Conservation (phyloP, 1,284 basidiomycete species). For the Trametes versicolor region DNA sequence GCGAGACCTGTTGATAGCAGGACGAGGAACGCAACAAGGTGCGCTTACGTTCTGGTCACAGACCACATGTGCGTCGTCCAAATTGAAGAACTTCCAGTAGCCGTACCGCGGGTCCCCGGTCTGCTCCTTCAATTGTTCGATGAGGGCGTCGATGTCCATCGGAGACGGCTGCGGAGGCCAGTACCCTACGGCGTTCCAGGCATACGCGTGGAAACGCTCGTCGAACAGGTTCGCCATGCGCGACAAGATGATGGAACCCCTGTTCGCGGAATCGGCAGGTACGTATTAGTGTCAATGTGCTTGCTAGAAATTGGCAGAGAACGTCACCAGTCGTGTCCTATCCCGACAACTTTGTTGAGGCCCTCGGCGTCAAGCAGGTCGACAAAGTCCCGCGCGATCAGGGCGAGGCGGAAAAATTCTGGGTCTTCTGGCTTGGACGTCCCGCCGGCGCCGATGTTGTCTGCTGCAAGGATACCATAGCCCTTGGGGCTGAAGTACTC, state of each 20-base stretch:
- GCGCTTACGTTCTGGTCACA: slow-evolving; percentile 25
- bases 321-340: slow-evolving; percentile 61
- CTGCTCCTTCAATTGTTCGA: not conserved
- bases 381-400: slow-evolving; percentile 51
- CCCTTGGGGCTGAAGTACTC: slow-evolving; percentile 52
- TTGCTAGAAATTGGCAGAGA: no score
- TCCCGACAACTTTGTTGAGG: slow-evolving; percentile 48
- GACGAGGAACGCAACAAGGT: not conserved
- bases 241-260: slow-evolving; percentile 50
- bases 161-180: slow-evolving; percentile 37
- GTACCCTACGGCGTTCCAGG: slow-evolving; percentile 54
- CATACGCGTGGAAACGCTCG: slow-evolving; percentile 53
- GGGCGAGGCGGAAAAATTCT: slow-evolving; percentile 47
- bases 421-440: slow-evolving; percentile 55
- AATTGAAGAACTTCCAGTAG: slow-evolving; percentile 53
- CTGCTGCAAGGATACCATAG: slow-evolving; percentile 58
- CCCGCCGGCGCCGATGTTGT: slow-evolving; percentile 61
- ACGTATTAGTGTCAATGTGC: no score
- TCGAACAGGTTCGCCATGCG: slow-evolving; percentile 50
- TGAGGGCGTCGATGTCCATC: not conserved
- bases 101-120: slow-evolving; percentile 49
- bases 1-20: no score
- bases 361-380: slow-evolving; percentile 55
- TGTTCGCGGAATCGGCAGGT: slow-evolving; percentile 31
- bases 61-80: slow-evolving; percentile 43